Evolutionary conservation across 768 basidiomycete genomes (phyloP), one percentile per base, ranked within the genome.

Genomic region (Suillus bovinus): DNA sequence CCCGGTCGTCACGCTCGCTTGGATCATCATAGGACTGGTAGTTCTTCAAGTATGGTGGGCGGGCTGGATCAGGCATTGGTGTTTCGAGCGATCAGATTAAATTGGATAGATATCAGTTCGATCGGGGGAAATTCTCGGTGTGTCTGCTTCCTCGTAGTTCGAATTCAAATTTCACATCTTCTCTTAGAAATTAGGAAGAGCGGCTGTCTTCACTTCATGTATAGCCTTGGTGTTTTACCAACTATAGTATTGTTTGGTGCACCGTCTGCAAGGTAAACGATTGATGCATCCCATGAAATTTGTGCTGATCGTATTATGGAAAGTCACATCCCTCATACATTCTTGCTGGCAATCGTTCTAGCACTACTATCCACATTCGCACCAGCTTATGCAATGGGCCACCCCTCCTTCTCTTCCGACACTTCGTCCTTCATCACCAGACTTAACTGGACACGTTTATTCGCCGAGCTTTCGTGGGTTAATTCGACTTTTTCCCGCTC

Each of bases 401-500:
- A 79, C 3, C 90, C 91, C 0, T 81, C 81, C 41, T 66, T 84
- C 17, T 73, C 75, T 24, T 72, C 71, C 22, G 76, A 78, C 53
- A 74, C 79, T 8, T 70, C 74, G 17, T 79, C 87, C 1, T 69
- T 86, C 39, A 72, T 85, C 59, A 82, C 81, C 50, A 81, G 89
- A 47, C 80, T 87, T 71, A 83, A 84, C 7, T 93, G 93, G 89
- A 81, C 85, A 27, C 83, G 91, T 56, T 78, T 98, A 44, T 95
- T 96, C 70, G 90, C 84, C 54, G 90, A 94, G 66, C 77, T 91
- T 64, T 82, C 84, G 95, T 96, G 70, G 73, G 93, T 87, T 4
- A 59, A 50, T 34, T n/a, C n/a, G n/a, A n/a, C n/a, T n/a, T n/a
- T n/a, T n/a, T n/a, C n/a, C n/a, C n/a, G n/a, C n/a, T n/a, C n/a